Base-by-base conservation (phyloP, 208 protist species). In the Acanthamoeba healyi region DNA sequence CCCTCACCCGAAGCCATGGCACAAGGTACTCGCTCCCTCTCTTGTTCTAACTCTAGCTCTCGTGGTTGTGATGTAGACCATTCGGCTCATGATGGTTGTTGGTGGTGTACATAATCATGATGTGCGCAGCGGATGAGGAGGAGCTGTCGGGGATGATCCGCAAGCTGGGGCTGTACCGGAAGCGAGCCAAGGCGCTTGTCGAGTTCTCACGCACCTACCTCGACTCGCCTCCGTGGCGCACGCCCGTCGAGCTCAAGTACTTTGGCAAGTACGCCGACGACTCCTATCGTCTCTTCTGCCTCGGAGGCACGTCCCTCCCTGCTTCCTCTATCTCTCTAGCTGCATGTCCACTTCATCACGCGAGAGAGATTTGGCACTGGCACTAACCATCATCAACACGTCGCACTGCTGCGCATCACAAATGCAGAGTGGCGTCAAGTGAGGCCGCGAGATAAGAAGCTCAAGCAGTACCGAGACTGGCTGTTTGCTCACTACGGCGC, bases 241-340 rank as follows among this genome's bases (percentile, higher is more conserved):
- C 81, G 2, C 81, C 81, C 1, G 32, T 15, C 32, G 81, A 88
- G 49, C 44, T 88, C 81, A 88, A 88, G 81, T 63, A 88, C 51
- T 88, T 88, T 56, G 81, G 81, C 38, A 61, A 63, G n/a, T 88
- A 88, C 36, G 81, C 81, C 32, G 81, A 88, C 36, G 81, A 88
- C n/a, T 88, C 81, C 1, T 88, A 65, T 22, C 81, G 81, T 12
- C 42, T 88, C 29, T 88, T 88, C 51, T 56, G 42, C 32, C 81
- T 88, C 2, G 81, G 81, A 84, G 74, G 74, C 19, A 32, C 19
- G 36, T 44, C 40, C 7, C n/a, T 44, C n/a, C 26, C 24, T 63
- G 15, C 56, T 63, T 63, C 24, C 56, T 63, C 24, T 63, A 15
- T 70, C 32, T 4, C 61, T 70, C 32, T 70, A 9, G 24, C 32